These are phyloP conservation scores for Panicum virgatum DNA, from an alignment of 202 grass and related monocot genomes.

Conservation along the genomic window DNA sequence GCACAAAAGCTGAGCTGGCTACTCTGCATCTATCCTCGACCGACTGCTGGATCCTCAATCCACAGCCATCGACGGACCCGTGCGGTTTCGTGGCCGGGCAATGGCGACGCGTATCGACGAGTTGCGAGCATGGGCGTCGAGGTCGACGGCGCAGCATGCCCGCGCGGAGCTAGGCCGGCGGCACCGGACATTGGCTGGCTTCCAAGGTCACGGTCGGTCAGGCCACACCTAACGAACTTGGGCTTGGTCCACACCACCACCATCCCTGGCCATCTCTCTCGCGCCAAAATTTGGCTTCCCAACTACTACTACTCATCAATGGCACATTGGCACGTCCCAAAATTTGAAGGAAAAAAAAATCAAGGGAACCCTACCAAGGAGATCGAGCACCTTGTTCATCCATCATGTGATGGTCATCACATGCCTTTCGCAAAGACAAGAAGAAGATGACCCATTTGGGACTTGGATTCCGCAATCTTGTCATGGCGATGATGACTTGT, in stretches of 20 bases:
- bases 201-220: no score
- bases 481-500: background rate
- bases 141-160: no score
- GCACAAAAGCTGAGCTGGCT: background rate
- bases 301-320: background rate
- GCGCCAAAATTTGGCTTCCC: conserved; percentile 23
- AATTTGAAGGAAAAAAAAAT: background rate
- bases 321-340: background rate
- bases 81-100: no score
- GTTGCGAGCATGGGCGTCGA: no score
- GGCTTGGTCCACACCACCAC: background rate
- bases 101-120: no score
- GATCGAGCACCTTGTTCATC: background rate
- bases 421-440: background rate
- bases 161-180: no score
- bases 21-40: background rate
- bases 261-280: background rate
- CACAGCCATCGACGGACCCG: background rate
- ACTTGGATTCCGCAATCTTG: background rate
- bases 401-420: background rate
- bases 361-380: no score
- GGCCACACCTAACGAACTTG: no score
- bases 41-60: background rate
- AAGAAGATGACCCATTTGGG: background rate
- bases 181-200: no score